Evolutionary conservation across 2,329 filamentous ascomycete species (phyloP), one percentile per base, ranked within the genome.

Genomic region (Didymella exigua): DNA sequence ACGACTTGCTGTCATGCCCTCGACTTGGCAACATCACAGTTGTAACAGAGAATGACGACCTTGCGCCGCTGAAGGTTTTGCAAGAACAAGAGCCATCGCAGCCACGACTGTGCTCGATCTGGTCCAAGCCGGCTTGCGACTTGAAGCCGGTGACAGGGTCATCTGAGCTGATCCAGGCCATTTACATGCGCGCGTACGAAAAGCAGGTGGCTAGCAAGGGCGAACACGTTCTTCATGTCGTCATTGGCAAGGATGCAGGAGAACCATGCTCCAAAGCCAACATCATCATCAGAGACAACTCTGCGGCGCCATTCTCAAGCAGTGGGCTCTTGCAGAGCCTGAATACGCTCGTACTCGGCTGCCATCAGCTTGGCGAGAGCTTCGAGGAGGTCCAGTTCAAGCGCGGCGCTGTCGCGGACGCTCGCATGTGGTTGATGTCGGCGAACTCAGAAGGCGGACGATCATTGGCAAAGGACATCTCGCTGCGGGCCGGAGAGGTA

Each of bases 381-480:
- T 61, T 75, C 36, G 66, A 75, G 47, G 72, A 75, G 56, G 69
- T 75, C 48, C 70, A 71, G 34, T 75, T 75, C 67, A 75, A 75
- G 60, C 70, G 69, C 16, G 68, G 67, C 13, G 62, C 62, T 9
- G 70, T 72, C 33, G 64, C 61, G 18, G 61, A 66, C 19, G 57
- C 59, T 41, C 62, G 61, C 34, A 62, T 73, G 58, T 75, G 70
- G 66, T 59, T 74, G 58, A 63, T 74, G 47, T 68, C 68, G 16
- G 67, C 69, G 14, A 63, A 67, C 42, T 69, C 68, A 1, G 68
- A 71, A 10, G 69, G 66, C 16, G 72, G 71, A 9, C 69, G 70
- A 9, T 68, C 70, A 54, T 60, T 75, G 59, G 69, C 71, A 43
- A 74, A 71, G 59, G 72, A 75, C 46, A 61, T 75, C 53, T 68